phyloP scores from a whole-genome alignment of 345 rosid species.

The Brassica cretica region DNA sequence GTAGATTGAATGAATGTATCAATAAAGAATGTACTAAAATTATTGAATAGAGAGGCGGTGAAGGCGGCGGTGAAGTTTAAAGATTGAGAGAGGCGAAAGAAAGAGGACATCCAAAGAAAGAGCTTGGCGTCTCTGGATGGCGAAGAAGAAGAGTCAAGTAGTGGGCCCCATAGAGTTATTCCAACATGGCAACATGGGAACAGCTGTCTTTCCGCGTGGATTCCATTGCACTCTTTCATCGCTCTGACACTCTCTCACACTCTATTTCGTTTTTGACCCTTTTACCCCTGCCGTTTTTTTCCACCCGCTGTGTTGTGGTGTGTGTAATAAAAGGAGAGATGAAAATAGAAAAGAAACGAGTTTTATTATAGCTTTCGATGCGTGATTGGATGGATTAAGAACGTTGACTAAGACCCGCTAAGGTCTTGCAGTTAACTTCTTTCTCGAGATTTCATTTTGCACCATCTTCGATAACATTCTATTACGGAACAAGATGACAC shows the following conservation, averaged over 20 bases:
- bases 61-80: not conserved
- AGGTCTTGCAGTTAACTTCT: not conserved
- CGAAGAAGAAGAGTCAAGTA: not conserved
- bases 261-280: not conserved
- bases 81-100: not conserved
- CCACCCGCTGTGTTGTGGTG: not conserved
- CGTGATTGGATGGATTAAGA: constrained; percentile 29
- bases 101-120: not conserved
- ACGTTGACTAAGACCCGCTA: not conserved
- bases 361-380: constrained; percentile 14
- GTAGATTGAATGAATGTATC: not conserved
- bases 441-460: not conserved
- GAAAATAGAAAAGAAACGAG: not conserved
- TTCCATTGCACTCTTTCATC: constrained; percentile 20
- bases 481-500: not conserved
- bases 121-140: not conserved
- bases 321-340: not conserved
- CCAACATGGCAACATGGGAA: constrained; percentile 42
- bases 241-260: not conserved
- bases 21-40: not conserved
- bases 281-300: constrained; percentile 26
- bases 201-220: constrained; percentile 45
- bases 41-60: not conserved
- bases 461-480: not conserved
- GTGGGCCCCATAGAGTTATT: not conserved